Base-by-base conservation (phyloP, 1,284 basidiomycete species). In the Cutaneotrichosporon curvatum region DNA sequence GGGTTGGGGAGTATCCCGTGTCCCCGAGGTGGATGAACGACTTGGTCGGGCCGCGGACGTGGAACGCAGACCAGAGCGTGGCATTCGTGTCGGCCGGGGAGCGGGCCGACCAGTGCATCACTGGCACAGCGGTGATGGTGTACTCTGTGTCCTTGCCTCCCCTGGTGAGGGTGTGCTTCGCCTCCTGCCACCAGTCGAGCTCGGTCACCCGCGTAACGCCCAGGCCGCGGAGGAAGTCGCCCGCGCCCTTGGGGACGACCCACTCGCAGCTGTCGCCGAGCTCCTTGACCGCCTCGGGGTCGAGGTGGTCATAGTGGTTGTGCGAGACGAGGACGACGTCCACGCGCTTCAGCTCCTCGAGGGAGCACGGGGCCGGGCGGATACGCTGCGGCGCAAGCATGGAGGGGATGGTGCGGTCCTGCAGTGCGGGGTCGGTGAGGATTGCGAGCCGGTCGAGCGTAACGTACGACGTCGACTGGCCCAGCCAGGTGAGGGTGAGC, bases 391-490 rank as follows among this genome's bases (percentile, higher is more conserved):
- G 74, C 3, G 71, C 72, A 15, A 74, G 51, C 14, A 68, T 45
- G 12, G 67, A 72, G 3, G 63, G 62, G 9, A 75, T 56, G 0
- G 74, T 74, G 25, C 71, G 67, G 40, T 72, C 63, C 32, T 71
- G 70, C 21, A 76, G 71, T 10, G 75, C 73, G 1, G 75, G 75
- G 51, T 77, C 75, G 32, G 75, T 76, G 16, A 77, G 60, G 38
- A 77, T 73, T 15, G 67, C 67, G 11, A 76, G 61, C 15, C 73
- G 73, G 39, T 73, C 68, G 33, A 76, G 59, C 28, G 75, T 75
- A 14, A 76, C 68, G 37, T 74, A 71, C 18, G 70, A 58, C 2
- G 72, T 73, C 2, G 72, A 74, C 55, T 74, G 72, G 19, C 73
- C 72, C 38, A 73, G 63, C 66, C 65, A 67, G n/a, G 65, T 66